Conservation (phyloP, 2,329 filamentous ascomycete species). For the Colletotrichum agaves region DNA sequence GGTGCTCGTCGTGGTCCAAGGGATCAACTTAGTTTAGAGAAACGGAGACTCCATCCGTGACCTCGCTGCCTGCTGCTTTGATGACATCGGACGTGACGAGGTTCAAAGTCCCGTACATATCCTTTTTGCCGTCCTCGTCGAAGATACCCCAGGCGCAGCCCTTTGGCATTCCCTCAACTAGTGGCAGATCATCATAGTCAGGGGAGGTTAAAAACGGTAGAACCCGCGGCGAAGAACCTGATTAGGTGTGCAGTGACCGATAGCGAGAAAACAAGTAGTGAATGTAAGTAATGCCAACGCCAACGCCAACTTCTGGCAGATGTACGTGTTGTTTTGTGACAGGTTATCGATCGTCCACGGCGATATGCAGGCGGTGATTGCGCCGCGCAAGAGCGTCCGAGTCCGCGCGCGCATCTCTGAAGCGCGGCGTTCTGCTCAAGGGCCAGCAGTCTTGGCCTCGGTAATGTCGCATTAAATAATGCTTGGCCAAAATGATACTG, state of each 20-base stretch:
- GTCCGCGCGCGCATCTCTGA: background rate
- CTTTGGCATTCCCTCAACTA: conserved; percentile 55
- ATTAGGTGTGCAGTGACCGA: background rate
- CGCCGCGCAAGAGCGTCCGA: background rate
- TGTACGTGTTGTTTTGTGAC: background rate
- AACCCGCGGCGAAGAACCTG: background rate
- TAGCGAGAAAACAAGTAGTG: no score
- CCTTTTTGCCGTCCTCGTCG: conserved; percentile 60
- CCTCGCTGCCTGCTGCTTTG: conserved; percentile 53
- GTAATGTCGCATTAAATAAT: no score
- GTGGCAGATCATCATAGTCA: conserved; percentile 55
- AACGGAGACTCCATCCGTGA: conserved; percentile 60
- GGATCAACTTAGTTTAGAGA: conserved; percentile 59
- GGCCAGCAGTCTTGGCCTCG: no score
- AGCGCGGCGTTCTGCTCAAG: background rate
- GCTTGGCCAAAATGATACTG: no score
- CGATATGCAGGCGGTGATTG: background rate
- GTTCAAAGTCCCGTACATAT: conserved; percentile 63
- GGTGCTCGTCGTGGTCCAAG: background rate
- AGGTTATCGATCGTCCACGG: background rate
- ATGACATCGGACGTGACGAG: conserved; percentile 59
- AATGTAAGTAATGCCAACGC: no score
- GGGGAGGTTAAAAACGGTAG: conserved; percentile 48
- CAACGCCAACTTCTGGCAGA: no score
- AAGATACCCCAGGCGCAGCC: conserved; percentile 65